Percentiles rank a stretch among this genome's conserved stretches.
phyloP scores from a whole-genome alignment of 208 protist genomes.

The Acanthamoeba triangularis region DNA sequence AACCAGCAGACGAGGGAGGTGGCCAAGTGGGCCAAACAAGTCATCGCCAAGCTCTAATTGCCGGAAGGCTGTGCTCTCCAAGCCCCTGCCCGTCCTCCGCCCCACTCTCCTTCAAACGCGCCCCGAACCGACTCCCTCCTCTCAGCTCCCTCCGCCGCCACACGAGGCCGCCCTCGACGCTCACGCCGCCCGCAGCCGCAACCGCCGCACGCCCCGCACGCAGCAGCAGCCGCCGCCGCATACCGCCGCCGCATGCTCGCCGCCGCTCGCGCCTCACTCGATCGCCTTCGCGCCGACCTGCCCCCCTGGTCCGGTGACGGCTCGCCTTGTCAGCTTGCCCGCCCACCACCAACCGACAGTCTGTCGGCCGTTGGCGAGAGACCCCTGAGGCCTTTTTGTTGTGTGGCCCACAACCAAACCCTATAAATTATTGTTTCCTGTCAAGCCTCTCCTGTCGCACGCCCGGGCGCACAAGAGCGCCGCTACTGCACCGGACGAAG shows the following conservation, averaged over 20 bases:
- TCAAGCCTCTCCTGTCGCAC: too few relatives aligned
- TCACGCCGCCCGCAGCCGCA: neutral
- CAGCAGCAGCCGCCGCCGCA: conserved; percentile 60
- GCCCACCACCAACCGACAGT: too few relatives aligned
- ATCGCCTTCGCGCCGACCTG: too few relatives aligned
- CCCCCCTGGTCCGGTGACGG: too few relatives aligned
- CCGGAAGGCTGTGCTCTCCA: neutral
- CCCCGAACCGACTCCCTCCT: neutral
- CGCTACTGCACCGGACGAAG: too few relatives aligned
- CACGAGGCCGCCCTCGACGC: neutral
- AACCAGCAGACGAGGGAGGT: conserved; percentile 73
- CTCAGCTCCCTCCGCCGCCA: neutral
- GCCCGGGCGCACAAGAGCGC: too few relatives aligned
- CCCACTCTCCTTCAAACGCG: neutral
- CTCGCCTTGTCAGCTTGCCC: too few relatives aligned
- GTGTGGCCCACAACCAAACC: too few relatives aligned
- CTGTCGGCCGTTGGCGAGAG: too few relatives aligned
- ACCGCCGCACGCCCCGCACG: neutral
- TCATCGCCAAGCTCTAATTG: conserved; percentile 72
- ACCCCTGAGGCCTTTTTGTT: too few relatives aligned
- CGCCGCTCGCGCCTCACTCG: neutral
- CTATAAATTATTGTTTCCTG: too few relatives aligned
- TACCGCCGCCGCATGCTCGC: conserved; percentile 63
- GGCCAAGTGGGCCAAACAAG: conserved; percentile 81
- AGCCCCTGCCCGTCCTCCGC: neutral